Conservation (phyloP, 805 yeast species). For the Sporopachydermia quercuum region DNA sequence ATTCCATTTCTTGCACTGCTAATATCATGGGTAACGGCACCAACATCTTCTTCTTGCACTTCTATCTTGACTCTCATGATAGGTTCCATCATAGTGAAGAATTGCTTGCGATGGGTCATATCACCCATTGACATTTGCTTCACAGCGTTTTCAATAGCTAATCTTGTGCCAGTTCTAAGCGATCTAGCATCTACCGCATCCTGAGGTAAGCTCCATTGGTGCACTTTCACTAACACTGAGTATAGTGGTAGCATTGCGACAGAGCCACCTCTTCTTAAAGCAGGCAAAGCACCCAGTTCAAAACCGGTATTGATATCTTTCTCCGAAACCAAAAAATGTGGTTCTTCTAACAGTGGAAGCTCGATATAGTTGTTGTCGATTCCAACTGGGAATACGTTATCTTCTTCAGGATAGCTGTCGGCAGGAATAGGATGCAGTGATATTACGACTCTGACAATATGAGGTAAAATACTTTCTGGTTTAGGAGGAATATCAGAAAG, state of each 20-base stretch:
- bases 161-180: slow-evolving; percentile 31
- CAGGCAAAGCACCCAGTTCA: slow-evolving; percentile 21
- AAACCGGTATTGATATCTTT: slow-evolving; percentile 17
- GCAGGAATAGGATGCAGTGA: slow-evolving; percentile 21
- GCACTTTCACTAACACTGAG: slow-evolving; percentile 41
- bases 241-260: slow-evolving; percentile 35
- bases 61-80: slow-evolving; percentile 62
- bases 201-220: slow-evolving; percentile 36
- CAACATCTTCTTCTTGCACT: slow-evolving; percentile 59
- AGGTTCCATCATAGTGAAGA: slow-evolving; percentile 65
- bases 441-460: slow-evolving; percentile 8
- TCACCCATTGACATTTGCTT: slow-evolving; percentile 9
- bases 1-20: slow-evolving; percentile 71
- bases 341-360: slow-evolving; percentile 4
- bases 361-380: slow-evolving; percentile 9
- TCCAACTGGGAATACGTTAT: slow-evolving; percentile 6
- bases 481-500: too few species aligned
- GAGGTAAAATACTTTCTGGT: not conserved
- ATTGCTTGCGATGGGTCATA: slow-evolving; percentile 4
- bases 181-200: slow-evolving; percentile 27
- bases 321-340: slow-evolving; percentile 13
- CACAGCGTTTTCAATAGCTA: slow-evolving; percentile 27
- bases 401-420: slow-evolving; percentile 14
- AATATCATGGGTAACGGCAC: slow-evolving; percentile 73
- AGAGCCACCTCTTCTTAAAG: slow-evolving; percentile 29